phyloP scores from a whole-genome alignment of 1,139 yeast species.

The Candida tetrigidarum region DNA sequence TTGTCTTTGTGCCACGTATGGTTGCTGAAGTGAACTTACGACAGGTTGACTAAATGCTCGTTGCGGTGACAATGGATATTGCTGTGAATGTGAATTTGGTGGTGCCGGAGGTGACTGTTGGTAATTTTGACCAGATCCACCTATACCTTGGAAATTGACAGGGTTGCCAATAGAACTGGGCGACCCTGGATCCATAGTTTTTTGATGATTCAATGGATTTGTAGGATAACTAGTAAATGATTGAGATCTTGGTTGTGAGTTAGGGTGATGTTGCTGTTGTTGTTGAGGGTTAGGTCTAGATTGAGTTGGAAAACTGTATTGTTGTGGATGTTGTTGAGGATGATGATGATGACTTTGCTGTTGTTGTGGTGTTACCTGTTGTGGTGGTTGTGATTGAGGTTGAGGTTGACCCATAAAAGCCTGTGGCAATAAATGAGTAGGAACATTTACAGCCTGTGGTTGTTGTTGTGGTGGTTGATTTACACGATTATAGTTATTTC shows the following conservation, averaged over 20 bases:
- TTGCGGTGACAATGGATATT: conserved; percentile 1
- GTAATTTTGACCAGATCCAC: not conserved
- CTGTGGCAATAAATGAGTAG: conserved; percentile 42
- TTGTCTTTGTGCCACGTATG: conserved; percentile 15
- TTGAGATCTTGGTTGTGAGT: conserved; percentile 6
- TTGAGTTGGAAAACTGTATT: conserved; percentile 2
- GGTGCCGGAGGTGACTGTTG: not conserved
- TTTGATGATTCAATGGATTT: not conserved
- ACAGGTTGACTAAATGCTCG: conserved; percentile 2
- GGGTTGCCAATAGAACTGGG: not conserved
- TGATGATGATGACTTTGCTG: conserved; percentile 13
- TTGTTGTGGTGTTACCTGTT: conserved; percentile 8
- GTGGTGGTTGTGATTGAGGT: conserved; percentile 11
- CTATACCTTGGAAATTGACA: not conserved
- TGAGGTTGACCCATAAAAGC: conserved; percentile 24
- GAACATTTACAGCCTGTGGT: conserved; percentile 21
- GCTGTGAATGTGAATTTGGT: not conserved
- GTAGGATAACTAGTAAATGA: not conserved
- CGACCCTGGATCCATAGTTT: conserved; percentile 6
- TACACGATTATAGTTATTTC: not conserved
- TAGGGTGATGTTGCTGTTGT: conserved; percentile 5
- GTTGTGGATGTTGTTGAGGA: conserved; percentile 10
- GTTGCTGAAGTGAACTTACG: conserved; percentile 9
- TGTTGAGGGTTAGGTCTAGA: conserved; percentile 9
- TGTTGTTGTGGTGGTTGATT: conserved; percentile 3